Evolutionary conservation across 2,329 filamentous ascomycete species (phyloP).

Genomic region (Xylariaceae sp.): DNA sequence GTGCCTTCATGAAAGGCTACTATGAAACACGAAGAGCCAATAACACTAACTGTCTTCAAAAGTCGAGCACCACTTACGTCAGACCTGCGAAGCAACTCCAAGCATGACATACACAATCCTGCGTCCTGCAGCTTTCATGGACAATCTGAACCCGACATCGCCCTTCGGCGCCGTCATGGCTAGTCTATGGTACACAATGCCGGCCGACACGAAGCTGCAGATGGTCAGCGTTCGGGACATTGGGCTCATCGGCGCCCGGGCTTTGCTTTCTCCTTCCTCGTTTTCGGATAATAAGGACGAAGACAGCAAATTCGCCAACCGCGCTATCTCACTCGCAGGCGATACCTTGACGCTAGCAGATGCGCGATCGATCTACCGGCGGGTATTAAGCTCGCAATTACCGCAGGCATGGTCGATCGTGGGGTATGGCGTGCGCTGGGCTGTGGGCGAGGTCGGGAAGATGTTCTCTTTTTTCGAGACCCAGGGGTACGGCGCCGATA

Average conservation of each 20-base stretch:
- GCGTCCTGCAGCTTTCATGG: conserved; percentile 39
- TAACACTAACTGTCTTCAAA: not conserved
- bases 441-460: conserved; percentile 27
- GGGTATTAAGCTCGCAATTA: conserved; percentile 24
- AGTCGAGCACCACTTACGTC: conserved; percentile 16
- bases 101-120: conserved; percentile 37
- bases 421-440: conserved; percentile 28
- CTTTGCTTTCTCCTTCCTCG: conserved; percentile 22
- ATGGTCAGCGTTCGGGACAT: conserved; percentile 37
- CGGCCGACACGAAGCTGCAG: conserved; percentile 32
- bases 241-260: conserved; percentile 34
- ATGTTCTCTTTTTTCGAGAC: conserved; percentile 39
- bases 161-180: conserved; percentile 31
- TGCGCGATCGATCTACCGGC: conserved; percentile 26
- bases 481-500: conserved; percentile 39
- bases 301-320: conserved; percentile 22
- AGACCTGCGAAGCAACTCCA: conserved; percentile 12
- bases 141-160: conserved; percentile 35
- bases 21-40: not conserved
- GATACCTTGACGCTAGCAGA: conserved; percentile 34
- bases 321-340: conserved; percentile 33
- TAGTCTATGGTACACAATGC: conserved; percentile 30
- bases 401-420: conserved; percentile 32
- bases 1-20: not conserved
- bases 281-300: not conserved